Conservation (phyloP, 1,139 yeast genomes). For the Ogataea hybrid region DNA sequence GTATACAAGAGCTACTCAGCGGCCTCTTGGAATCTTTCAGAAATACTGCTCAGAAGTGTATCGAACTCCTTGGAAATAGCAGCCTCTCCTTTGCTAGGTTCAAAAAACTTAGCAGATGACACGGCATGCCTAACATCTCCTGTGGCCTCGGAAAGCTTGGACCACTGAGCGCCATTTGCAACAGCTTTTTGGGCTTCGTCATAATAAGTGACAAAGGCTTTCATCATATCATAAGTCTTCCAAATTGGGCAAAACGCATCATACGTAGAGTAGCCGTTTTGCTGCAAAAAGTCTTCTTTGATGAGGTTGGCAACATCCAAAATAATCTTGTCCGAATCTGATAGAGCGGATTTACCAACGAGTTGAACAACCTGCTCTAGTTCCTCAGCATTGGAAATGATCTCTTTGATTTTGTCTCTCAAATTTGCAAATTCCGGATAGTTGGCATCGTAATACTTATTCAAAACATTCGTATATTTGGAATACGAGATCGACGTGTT, state of each 20-base stretch:
- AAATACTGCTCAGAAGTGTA: conserved; percentile 67
- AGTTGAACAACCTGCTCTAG: conserved; percentile 98
- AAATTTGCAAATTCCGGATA: conserved; percentile 89
- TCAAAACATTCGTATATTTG: conserved; percentile 85
- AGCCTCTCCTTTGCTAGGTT: conserved; percentile 87
- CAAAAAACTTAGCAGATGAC: conserved; percentile 92
- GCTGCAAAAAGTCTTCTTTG: conserved; percentile 98
- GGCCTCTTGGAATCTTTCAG: conserved; percentile 94
- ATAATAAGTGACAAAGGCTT: conserved; percentile 82
- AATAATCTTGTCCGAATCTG: conserved; percentile 95
- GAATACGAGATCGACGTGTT: conserved; percentile 96
- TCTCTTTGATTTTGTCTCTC: conserved; percentile 91
- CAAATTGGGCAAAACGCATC: conserved; percentile 99
- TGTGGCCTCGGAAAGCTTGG: conserved; percentile 84
- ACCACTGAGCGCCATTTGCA: conserved; percentile 93
- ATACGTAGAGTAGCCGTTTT: conserved; percentile 96
- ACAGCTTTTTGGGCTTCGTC: conserved; percentile 98
- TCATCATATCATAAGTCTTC: conserved; percentile 99
- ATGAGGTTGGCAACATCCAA: conserved; percentile 88
- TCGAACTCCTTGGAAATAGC: conserved; percentile 76
- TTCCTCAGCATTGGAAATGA: conserved; percentile 94
- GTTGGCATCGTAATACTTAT: conserved; percentile 79
- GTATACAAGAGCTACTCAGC: conserved; percentile 64
- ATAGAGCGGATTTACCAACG: conserved; percentile 97
- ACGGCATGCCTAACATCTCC: conserved; percentile 89